Percentiles rank a stretch among this genome's conserved stretches.
Evolutionary conservation across 2,329 filamentous ascomycete genomes (phyloP).

Genomic region (Exophiala alcalophila): DNA sequence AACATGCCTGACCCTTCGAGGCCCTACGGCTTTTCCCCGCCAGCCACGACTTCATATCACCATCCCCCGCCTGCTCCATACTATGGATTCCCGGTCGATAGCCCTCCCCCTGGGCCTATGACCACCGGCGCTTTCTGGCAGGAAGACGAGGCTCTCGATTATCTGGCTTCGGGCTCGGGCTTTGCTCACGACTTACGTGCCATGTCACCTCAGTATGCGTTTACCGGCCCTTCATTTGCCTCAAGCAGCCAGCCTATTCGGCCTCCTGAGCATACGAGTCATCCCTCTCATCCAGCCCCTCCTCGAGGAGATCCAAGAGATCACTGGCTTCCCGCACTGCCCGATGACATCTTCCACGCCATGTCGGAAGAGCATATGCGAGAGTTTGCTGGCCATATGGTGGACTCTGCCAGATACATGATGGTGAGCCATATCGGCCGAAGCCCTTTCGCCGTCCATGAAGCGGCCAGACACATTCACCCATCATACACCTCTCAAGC

Average conservation of each 20-base stretch:
- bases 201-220: conserved; percentile 5
- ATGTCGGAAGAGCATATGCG: conserved; percentile 8
- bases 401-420: conserved; percentile 2
- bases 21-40: background rate
- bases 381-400: conserved; percentile 5
- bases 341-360: conserved; percentile 7
- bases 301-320: background rate
- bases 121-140: conserved; percentile 9
- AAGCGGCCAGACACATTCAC: no score
- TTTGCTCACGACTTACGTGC: conserved; percentile 20
- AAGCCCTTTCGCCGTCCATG: background rate
- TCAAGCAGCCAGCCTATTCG: conserved; percentile 2
- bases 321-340: background rate
- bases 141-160: conserved; percentile 20
- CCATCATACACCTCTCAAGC: background rate
- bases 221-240: background rate
- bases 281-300: conserved; percentile 5
- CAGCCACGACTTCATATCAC: background rate
- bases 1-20: conserved; percentile 16
- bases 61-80: background rate
- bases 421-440: conserved; percentile 1
- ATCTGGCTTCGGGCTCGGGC: conserved; percentile 15
- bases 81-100: background rate
- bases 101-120: conserved; percentile 3
- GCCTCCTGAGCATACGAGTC: conserved; percentile 6